Conservation (phyloP, 2,329 filamentous ascomycete genomes). For the Aspergillus persii region DNA sequence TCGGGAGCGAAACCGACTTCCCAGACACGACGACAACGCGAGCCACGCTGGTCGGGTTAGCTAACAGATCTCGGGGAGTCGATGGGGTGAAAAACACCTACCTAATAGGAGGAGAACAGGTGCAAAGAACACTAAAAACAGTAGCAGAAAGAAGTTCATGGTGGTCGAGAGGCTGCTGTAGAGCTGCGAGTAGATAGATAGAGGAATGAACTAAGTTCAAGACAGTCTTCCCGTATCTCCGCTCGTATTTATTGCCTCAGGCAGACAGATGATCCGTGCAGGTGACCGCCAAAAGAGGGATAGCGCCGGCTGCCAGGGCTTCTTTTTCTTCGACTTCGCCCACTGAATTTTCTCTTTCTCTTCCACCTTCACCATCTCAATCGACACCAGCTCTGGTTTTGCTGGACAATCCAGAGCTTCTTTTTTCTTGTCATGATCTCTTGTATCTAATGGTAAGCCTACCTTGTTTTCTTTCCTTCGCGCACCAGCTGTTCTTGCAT, state of each 20-base stretch:
- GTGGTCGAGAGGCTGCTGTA: background rate
- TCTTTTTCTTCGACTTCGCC: constrained; percentile 5
- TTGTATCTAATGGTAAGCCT: constrained; percentile 33
- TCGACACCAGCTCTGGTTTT: constrained; percentile 22
- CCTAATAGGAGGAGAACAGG: constrained; percentile 37
- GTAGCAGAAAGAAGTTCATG: constrained; percentile 36
- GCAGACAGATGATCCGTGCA: background rate
- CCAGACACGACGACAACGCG: constrained; percentile 55
- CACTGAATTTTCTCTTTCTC: constrained; percentile 15
- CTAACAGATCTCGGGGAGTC: background rate
- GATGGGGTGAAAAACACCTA: constrained; percentile 17
- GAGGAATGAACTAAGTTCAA: background rate
- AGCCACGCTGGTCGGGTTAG: constrained; percentile 46
- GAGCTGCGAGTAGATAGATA: background rate
- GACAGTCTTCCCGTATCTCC: background rate
- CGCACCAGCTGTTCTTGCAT: constrained; percentile 43
- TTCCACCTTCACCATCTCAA: constrained; percentile 13
- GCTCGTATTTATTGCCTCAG: background rate
- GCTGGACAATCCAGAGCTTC: constrained; percentile 27
- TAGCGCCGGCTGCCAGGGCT: constrained; percentile 1
- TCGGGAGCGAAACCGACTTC: constrained; percentile 51
- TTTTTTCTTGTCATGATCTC: constrained; percentile 8
- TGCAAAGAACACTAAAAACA: constrained; percentile 38
- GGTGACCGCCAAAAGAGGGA: constrained; percentile 6
- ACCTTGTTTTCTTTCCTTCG: background rate